Percentiles rank a stretch among this genome's conserved stretches.
phyloP scores from a whole-genome alignment of 306 rosid genomes.

The Trichosanthes cucumerina region DNA sequence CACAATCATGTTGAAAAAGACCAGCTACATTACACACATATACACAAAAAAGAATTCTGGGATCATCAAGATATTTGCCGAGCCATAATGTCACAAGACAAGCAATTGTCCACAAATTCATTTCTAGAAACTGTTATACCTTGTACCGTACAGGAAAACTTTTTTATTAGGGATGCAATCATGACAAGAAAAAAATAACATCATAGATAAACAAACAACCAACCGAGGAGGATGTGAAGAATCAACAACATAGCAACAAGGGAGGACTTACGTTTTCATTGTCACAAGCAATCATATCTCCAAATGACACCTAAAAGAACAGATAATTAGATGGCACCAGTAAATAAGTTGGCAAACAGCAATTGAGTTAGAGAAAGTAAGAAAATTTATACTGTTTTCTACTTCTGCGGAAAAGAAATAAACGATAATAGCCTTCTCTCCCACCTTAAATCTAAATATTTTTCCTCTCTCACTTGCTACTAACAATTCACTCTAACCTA shows the following conservation, averaged over 20 bases:
- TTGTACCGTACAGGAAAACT: not conserved
- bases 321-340: slow-evolving; percentile 7
- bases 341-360: not conserved
- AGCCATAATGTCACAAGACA: not conserved
- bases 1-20: not conserved
- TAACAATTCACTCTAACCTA: not conserved
- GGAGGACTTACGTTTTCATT: slow-evolving; percentile 72
- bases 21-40: not conserved
- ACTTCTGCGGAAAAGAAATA: not conserved
- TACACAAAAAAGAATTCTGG: not conserved
- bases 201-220: not conserved
- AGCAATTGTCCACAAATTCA: not conserved
- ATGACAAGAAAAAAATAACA: not conserved
- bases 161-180: not conserved
- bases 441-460: not conserved
- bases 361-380: not conserved
- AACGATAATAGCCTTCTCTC: not conserved
- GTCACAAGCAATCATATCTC: slow-evolving; percentile 97
- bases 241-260: slow-evolving; percentile 2
- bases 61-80: not conserved
- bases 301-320: slow-evolving; percentile 73
- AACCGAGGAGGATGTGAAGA: not conserved
- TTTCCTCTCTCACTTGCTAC: not conserved
- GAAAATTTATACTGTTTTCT: not conserved
- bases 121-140: not conserved